These are phyloP conservation scores for Mikania micrantha DNA, from an alignment of 129 eudicot genomes.

Conservation along the genomic window DNA sequence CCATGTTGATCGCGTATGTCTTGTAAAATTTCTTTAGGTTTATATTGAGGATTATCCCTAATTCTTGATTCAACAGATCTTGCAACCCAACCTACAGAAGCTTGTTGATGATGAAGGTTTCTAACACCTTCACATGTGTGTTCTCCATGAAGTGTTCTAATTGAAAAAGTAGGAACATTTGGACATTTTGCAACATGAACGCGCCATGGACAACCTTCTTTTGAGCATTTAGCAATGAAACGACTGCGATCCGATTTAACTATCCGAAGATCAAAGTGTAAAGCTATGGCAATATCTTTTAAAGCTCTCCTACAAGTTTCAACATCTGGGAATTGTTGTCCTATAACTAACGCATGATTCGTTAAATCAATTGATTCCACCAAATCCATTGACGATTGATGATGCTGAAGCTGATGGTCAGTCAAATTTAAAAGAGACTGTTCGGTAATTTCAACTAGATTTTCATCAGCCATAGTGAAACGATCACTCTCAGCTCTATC, in stretches of 20 bases:
- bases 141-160: conserved; percentile 72
- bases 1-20: conserved; percentile 95
- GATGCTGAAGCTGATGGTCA: conserved; percentile 19
- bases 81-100: conserved; percentile 98
- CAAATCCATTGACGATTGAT: conserved; percentile 10
- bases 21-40: conserved; percentile 91
- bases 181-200: conserved; percentile 92
- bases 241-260: conserved; percentile 97
- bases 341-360: conserved; percentile 48
- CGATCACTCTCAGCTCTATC: not conserved
- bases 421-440: conserved; percentile 7
- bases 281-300: conserved; percentile 77
- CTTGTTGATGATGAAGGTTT: conserved; percentile 92
- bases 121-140: conserved; percentile 94
- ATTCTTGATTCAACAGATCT: conserved; percentile 81
- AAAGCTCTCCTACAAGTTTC: conserved; percentile 83
- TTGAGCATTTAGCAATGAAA: conserved; percentile 91
- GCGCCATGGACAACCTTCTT: conserved; percentile 99
- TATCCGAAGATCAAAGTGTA: conserved; percentile 90
- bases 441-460: conserved; percentile 19
- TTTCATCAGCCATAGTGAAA: conserved; percentile 37
- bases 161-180: conserved; percentile 76
- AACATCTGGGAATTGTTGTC: conserved; percentile 97
- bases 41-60: conserved; percentile 79
- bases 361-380: conserved; percentile 21